Conservation (phyloP, 805 yeast species). For the Candida vartiovaarae region DNA sequence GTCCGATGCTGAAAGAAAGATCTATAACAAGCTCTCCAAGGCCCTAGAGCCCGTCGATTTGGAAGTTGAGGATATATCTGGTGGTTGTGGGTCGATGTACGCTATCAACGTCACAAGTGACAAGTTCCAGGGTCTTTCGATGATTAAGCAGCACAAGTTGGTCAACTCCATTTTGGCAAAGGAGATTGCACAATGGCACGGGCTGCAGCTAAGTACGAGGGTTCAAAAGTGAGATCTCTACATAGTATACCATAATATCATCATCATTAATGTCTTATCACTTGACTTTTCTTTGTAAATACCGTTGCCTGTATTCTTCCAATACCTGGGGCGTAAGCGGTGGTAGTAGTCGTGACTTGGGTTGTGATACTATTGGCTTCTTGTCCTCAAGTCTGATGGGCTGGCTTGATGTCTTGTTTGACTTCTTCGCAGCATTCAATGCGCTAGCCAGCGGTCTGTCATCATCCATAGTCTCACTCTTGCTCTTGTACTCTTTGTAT, state of each 20-base stretch:
- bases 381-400: neutral
- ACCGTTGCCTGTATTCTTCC: conserved; percentile 11
- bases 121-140: conserved; percentile 70
- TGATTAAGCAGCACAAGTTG: conserved; percentile 87
- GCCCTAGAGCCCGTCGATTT: conserved; percentile 56
- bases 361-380: neutral
- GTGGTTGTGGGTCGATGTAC: conserved; percentile 98
- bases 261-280: neutral
- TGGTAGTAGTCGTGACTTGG: conserved; percentile 15
- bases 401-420: neutral
- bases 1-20: conserved; percentile 52
- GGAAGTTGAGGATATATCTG: conserved; percentile 76
- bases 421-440: too few species aligned
- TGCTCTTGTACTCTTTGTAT: conserved; percentile 30
- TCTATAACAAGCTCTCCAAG: conserved; percentile 46
- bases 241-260: neutral
- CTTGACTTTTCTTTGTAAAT: conserved; percentile 8
- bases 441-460: too few species aligned
- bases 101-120: conserved; percentile 71
- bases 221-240: conserved; percentile 25
- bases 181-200: conserved; percentile 92
- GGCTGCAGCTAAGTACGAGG: conserved; percentile 77
- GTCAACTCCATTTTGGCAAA: conserved; percentile 78
- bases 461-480: neutral
- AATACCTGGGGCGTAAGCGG: conserved; percentile 10